Percentiles rank a stretch among this genome's conserved stretches.
Evolutionary conservation across 345 rosid genomes (phyloP).

Genomic region (Pistacia integerrima): DNA sequence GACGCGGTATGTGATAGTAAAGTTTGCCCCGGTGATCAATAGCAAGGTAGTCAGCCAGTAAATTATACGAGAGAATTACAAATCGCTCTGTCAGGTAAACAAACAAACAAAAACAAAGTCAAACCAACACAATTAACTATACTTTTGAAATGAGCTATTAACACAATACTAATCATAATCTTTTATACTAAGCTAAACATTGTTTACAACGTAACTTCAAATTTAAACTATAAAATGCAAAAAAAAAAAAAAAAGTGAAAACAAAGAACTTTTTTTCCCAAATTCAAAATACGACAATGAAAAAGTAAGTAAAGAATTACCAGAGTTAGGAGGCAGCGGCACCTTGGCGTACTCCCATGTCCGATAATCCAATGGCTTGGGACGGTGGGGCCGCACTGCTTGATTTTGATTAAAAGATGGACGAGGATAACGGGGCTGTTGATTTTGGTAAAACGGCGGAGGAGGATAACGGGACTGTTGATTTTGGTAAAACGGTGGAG

Average conservation of each 20-base stretch:
- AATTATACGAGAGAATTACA: conserved; percentile 77
- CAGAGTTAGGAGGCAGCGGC: conserved; percentile 53
- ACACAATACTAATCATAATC: not conserved
- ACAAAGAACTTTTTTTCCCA: not conserved
- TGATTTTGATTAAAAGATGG: too few relatives aligned
- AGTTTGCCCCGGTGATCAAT: conserved; percentile 68
- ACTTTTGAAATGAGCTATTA: not conserved
- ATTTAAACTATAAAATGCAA: too few relatives aligned
- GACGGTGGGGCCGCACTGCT: conserved; percentile 7
- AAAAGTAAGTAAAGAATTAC: conserved; percentile 33
- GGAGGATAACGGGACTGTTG: too few relatives aligned
- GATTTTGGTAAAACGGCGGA: too few relatives aligned
- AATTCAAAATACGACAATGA: too few relatives aligned
- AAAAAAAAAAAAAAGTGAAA: too few relatives aligned
- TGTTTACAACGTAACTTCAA: too few relatives aligned
- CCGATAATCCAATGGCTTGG: conserved; percentile 66
- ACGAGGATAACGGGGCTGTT: too few relatives aligned
- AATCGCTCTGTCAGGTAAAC: conserved; percentile 63
- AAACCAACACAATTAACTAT: not conserved
- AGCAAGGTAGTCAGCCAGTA: conserved; percentile 93
- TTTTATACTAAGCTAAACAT: too few relatives aligned
- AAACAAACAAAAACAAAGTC: conserved; percentile 19
- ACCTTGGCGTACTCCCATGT: conserved; percentile 72
- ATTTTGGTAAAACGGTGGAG: too few relatives aligned
- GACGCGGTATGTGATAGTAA: conserved; percentile 77